phyloP scores from a whole-genome alignment of 2,329 filamentous ascomycete species.

The Ophiobolus disseminans region DNA sequence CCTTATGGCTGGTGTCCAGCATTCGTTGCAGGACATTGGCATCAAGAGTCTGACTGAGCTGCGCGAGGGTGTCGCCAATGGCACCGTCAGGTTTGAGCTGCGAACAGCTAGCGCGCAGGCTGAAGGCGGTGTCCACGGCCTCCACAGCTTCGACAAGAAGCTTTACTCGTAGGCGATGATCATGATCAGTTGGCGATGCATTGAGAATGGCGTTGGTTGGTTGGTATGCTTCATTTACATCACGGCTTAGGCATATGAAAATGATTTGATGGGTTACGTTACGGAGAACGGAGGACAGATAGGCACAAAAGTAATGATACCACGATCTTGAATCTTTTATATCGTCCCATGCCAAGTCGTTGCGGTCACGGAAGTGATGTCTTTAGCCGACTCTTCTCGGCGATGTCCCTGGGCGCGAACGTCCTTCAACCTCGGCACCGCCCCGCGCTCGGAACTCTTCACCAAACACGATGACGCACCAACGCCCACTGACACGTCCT shows the following conservation, averaged over 20 bases:
- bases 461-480: conserved; percentile 31
- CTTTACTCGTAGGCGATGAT: conserved; percentile 75
- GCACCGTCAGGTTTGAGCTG: conserved; percentile 88
- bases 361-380: neutral
- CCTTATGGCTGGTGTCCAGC: conserved; percentile 92
- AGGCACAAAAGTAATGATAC: conserved; percentile 49
- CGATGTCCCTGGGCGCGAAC: conserved; percentile 13
- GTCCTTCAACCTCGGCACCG: conserved; percentile 41
- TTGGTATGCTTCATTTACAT: conserved; percentile 16
- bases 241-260: conserved; percentile 26
- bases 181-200: conserved; percentile 26
- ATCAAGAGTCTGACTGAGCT: conserved; percentile 79
- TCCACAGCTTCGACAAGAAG: conserved; percentile 99
- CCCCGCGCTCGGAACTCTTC: conserved; percentile 31
- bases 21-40: conserved; percentile 95
- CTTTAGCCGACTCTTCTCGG: conserved; percentile 14
- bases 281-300: conserved; percentile 28
- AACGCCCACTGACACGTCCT: conserved; percentile 13
- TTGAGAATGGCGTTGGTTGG: conserved; percentile 38
- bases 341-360: neutral
- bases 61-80: conserved; percentile 75
- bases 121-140: conserved; percentile 93
- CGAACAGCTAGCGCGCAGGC: conserved; percentile 92
- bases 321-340: conserved; percentile 26
- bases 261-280: conserved; percentile 35